phyloP scores from a whole-genome alignment of 371 early-diverging fungal species.

The Conidiobolus incongruus region DNA sequence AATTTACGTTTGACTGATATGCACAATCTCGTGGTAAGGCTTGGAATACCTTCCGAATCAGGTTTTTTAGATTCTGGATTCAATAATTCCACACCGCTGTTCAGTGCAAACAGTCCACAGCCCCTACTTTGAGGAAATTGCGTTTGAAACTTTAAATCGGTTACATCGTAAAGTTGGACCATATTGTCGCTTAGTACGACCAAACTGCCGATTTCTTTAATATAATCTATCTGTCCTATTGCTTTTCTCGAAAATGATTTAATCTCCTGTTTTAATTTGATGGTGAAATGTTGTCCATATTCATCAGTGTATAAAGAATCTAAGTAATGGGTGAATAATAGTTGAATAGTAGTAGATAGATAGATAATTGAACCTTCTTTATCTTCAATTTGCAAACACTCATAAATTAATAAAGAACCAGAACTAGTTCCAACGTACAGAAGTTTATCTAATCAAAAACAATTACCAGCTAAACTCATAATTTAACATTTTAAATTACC shows the following conservation, averaged over 20 bases:
- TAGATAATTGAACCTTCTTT: not conserved
- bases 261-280: constrained; percentile 31
- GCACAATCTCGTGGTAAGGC: not conserved
- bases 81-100: not conserved
- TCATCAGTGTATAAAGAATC: no score
- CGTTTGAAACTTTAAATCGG: not conserved
- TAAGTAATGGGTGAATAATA: no score
- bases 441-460: no score
- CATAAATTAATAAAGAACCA: constrained; percentile 6
- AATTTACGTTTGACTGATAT: not conserved
- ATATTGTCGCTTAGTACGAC: constrained; percentile 35
- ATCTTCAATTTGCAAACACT: not conserved
- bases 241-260: constrained; percentile 44
- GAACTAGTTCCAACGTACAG: constrained; percentile 5
- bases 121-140: not conserved
- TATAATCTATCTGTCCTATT: constrained; percentile 50
- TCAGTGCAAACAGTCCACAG: not conserved
- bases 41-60: not conserved
- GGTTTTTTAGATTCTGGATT: not conserved
- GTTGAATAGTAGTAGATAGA: no score
- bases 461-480: no score
- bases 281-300: constrained; percentile 19
- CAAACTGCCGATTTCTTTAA: constrained; percentile 50
- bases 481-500: no score
- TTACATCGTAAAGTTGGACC: constrained; percentile 1